Evolutionary conservation across 2,329 filamentous ascomycete genomes (phyloP).

Genomic region (Chaetomiaceae sp.): DNA sequence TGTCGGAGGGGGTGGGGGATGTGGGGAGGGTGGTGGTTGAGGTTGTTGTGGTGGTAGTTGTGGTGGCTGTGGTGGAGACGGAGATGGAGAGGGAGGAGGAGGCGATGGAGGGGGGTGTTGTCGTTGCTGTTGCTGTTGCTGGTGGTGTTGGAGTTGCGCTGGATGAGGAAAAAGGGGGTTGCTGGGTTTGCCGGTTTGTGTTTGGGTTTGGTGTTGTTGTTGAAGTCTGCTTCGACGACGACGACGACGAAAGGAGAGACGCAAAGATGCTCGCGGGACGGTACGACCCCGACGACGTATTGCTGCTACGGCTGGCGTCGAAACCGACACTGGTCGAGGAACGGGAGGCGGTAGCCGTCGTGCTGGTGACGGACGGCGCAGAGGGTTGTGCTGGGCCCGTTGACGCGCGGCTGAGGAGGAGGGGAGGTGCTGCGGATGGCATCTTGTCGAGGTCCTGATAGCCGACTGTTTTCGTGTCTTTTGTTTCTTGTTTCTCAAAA

Average conservation of each 20-base stretch:
- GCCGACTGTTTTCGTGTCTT: background rate
- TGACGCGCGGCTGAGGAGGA: conserved; percentile 1
- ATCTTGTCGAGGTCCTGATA: too few species aligned
- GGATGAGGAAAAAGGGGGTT: background rate
- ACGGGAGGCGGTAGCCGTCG: conserved; percentile 11
- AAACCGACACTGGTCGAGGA: background rate
- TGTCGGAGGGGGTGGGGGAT: background rate
- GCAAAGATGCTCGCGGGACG: conserved; percentile 6
- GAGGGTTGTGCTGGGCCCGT: conserved; percentile 11
- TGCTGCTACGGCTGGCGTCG: background rate
- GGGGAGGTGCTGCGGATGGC: conserved; percentile 5
- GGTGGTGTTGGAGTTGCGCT: background rate
- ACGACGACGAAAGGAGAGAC: background rate
- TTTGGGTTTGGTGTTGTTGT: too few species aligned
- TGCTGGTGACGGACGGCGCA: conserved; percentile 16
- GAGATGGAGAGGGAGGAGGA: conserved; percentile 8
- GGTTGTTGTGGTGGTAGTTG: background rate
- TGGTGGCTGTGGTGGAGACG: background rate
- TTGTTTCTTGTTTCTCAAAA: background rate
- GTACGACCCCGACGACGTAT: background rate
- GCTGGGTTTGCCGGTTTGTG: background rate
- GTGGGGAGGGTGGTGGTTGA: conserved; percentile 1
- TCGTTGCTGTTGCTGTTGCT: too few species aligned
- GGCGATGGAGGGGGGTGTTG: background rate
- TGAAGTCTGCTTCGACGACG: too few species aligned